A percentile compares a stretch with the other conserved stretches of the same genome.
Conservation (phyloP, 768 basidiomycete species). For the Coprinopsis sp. region DNA sequence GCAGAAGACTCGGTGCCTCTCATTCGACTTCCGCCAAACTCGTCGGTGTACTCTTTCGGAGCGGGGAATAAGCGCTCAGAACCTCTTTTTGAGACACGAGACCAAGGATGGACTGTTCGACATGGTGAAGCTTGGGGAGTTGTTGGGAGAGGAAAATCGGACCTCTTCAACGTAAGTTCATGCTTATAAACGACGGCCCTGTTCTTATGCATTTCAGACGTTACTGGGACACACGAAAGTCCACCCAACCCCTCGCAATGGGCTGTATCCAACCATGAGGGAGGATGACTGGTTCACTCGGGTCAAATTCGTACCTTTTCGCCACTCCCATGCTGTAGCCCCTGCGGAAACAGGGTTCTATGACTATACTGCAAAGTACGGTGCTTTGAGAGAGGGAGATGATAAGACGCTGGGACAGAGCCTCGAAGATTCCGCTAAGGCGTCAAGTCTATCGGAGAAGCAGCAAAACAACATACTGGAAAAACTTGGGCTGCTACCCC, state of each 20-base stretch:
- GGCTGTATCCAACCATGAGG: slow-evolving; percentile 68
- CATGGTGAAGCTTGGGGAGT: slow-evolving; percentile 74
- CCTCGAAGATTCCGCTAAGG: slow-evolving; percentile 9
- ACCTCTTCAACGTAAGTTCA: slow-evolving; percentile 57
- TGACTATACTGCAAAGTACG: slow-evolving; percentile 91
- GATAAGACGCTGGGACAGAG: slow-evolving; percentile 68
- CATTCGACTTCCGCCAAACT: slow-evolving; percentile 37
- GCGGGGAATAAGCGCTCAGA: slow-evolving; percentile 33
- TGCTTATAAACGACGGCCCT: not conserved
- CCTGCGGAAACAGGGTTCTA: slow-evolving; percentile 61
- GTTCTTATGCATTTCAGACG: slow-evolving; percentile 35
- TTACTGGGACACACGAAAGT: slow-evolving; percentile 71
- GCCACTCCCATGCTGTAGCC: slow-evolving; percentile 47
- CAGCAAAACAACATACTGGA: slow-evolving; percentile 38
- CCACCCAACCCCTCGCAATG: slow-evolving; percentile 51
- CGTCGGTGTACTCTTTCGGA: slow-evolving; percentile 58
- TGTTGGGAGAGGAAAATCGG: slow-evolving; percentile 48
- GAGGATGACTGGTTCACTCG: slow-evolving; percentile 43
- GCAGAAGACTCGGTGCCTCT: slow-evolving; percentile 13
- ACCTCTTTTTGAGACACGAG: slow-evolving; percentile 42
- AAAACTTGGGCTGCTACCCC: slow-evolving; percentile 32
- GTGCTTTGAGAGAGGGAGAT: slow-evolving; percentile 83
- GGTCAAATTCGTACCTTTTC: slow-evolving; percentile 61
- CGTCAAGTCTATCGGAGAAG: not conserved
- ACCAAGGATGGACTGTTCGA: slow-evolving; percentile 54